Base-by-base conservation (phyloP, 176 grass and related monocot species). In the Lolium perenne region DNA sequence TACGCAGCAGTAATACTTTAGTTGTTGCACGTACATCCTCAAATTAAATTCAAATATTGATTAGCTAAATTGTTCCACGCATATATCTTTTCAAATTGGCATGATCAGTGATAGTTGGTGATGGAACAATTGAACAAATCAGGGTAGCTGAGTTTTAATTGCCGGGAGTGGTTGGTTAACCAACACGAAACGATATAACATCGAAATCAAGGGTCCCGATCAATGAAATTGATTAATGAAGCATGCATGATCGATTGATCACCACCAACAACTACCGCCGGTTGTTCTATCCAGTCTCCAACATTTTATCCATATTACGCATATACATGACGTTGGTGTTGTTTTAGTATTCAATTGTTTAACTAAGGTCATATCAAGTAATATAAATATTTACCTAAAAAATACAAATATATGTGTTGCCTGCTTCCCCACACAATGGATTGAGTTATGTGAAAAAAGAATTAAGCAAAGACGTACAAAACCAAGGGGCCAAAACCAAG, bases 71-170 rank as follows among this genome's bases (percentile, higher is more conserved):
- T 47, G 41, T 47, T 72, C 20, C 69, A 72, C 40, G 16, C 41
- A 41, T 29, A 73, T 47, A 10, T 4, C 5, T 47, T 47, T 48
- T 15, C 70, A 47, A 48, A 13, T 46, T 23, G 3, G 11, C 43
- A 73, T 47, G 11, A 8, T 1, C n/a, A 73, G 3, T 15, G 70
- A 25, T 73, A 46, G n/a, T 73, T 21, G n/a, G 22, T 1, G n/a
- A 72, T 72, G 20, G 2, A 66, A 47, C 20, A 72, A 14, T 13
- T 72, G 41, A 72, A 72, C 70, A 71, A 71, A 71, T 60, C 20
- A n/a, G 1, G 3, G 20, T 21, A 22, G n/a, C 40, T 43, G 38
- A 11, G 20, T 10, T 58, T n/a, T n/a, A 2, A 13, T 14, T 14
- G 11, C 7, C 7, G 46, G 6, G 12, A 65, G 62, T 65, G 26